Evolutionary conservation across 225 moss, liverwort and hornwort species (phyloP), one percentile per base, ranked within the genome.

Genomic region (Sphagnum tenellum): DNA sequence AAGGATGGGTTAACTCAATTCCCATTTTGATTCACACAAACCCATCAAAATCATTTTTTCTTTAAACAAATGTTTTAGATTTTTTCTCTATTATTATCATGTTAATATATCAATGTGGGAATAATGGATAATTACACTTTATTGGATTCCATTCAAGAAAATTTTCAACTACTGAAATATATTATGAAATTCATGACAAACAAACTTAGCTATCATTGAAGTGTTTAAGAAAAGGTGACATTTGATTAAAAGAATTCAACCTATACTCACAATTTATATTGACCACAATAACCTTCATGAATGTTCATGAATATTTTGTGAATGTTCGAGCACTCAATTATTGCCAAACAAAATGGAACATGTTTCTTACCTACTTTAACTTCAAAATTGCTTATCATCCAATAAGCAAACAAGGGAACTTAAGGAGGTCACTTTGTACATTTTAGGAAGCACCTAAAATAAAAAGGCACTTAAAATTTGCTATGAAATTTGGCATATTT

Each of bases 151-250:
- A 66, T 12, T 53, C 52, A 3, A 54, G 4, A 54, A 66, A 55
- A 29, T 59, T 59, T 54, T 52, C 50, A 7, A 2, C 4, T 11
- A 8, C 63, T n/a, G 3, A 12, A 44, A 49, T 13, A 44, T 4
- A 70, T 55, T 62, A 0, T 9, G n/a, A 51, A 8, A 49, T 61
- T 46, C 45, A 52, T 10, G 60, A 70, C 50, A 62, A 70, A 52
- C n/a, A n/a, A n/a, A n/a, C n/a, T n/a, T n/a, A 63, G 70, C 70
- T 10, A 55, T 70, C 11, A 29, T 62, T 11, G n/a, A 53, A 1
- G 49, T 52, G 8, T 63, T 70, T 10, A 9, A 48, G 48, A 50
- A 62, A 55, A 63, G 50, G 53, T 10, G 4, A 13, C 51, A 56
- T 45, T 60, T 60, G 45, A 44, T 60, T 3, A 3, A 60, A 60